phyloP scores from a whole-genome alignment of 208 protist genomes.

The Histomonas meleagridis region DNA sequence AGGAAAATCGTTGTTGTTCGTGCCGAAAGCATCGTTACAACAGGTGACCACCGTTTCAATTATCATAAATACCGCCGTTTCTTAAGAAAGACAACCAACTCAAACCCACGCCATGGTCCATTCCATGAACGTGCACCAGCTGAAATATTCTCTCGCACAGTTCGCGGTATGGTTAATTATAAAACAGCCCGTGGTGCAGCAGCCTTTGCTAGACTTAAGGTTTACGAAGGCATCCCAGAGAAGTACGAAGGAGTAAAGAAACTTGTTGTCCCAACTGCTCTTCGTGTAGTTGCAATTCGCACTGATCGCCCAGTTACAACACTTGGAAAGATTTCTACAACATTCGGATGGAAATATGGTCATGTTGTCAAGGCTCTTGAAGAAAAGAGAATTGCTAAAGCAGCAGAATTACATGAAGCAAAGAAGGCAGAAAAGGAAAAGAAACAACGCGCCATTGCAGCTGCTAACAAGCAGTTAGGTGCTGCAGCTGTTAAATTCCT shows the following conservation, averaged over 20 bases:
- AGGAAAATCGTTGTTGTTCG: slow-evolving; percentile 82
- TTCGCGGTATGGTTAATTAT: slow-evolving; percentile 92
- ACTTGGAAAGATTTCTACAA: slow-evolving; percentile 59
- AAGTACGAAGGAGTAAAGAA: slow-evolving; percentile 71
- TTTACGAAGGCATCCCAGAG: slow-evolving; percentile 73
- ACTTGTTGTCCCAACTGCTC: slow-evolving; percentile 65
- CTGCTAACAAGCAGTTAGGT: slow-evolving; percentile 1
- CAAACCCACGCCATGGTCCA: slow-evolving; percentile 86
- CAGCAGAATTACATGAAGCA: not conserved
- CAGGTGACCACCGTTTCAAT: not conserved
- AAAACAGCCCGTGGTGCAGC: slow-evolving; percentile 66
- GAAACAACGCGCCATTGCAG: not conserved
- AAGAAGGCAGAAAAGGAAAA: not conserved
- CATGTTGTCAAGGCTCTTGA: slow-evolving; percentile 64
- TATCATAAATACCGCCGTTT: slow-evolving; percentile 60
- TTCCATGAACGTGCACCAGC: slow-evolving; percentile 89
- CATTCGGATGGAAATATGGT: slow-evolving; percentile 75
- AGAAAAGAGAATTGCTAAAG: slow-evolving; percentile 61
- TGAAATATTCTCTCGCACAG: slow-evolving; percentile 75
- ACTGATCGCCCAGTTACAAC: slow-evolving; percentile 59
- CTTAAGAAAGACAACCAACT: slow-evolving; percentile 81
- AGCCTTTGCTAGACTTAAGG: slow-evolving; percentile 62
- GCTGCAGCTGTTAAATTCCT: not conserved
- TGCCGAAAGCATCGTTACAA: not conserved
- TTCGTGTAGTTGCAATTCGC: slow-evolving; percentile 58